Conservation (phyloP, 2,329 filamentous ascomycete genomes). For the Mycosphaerella arachidis region DNA sequence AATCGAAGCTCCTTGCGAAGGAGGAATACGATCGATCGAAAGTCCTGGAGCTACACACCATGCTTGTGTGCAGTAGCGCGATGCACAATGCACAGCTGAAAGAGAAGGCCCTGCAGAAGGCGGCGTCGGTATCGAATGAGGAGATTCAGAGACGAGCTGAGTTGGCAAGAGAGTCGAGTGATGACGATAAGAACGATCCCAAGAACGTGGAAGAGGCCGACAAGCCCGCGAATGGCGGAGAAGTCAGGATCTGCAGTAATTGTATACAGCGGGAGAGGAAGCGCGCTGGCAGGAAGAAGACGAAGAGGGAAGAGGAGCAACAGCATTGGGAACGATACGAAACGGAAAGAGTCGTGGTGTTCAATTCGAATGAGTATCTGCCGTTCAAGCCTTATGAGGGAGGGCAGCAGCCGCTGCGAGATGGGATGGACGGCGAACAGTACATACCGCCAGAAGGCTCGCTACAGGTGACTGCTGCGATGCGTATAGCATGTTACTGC, state of each 20-base stretch:
- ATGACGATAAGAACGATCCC: slow-evolving; percentile 43
- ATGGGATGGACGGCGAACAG: slow-evolving; percentile 21
- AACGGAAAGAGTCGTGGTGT: slow-evolving; percentile 76
- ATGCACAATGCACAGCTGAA: slow-evolving; percentile 69
- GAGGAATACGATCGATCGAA: slow-evolving; percentile 64
- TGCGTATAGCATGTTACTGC: slow-evolving; percentile 97
- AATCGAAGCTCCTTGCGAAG: slow-evolving; percentile 83
- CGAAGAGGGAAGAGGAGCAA: slow-evolving; percentile 89
- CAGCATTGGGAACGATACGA: slow-evolving; percentile 80
- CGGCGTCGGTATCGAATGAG: slow-evolving; percentile 43
- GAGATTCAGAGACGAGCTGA: slow-evolving; percentile 43
- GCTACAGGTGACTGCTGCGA: slow-evolving; percentile 77
- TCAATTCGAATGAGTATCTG: slow-evolving; percentile 83
- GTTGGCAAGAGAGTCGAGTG: slow-evolving; percentile 25
- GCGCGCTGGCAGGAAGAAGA: slow-evolving; percentile 84
- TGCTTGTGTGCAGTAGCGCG: slow-evolving; percentile 85
- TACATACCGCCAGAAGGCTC: slow-evolving; percentile 50
- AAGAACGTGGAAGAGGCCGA: slow-evolving; percentile 58
- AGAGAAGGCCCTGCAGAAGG: slow-evolving; percentile 62
- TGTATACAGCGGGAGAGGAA: slow-evolving; percentile 91
- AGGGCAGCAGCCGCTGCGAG: slow-evolving; percentile 28
- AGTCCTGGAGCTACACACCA: slow-evolving; percentile 72
- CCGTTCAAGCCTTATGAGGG: slow-evolving; percentile 65
- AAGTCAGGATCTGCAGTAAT: slow-evolving; percentile 85
- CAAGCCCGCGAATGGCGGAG: slow-evolving; percentile 81